phyloP scores from a whole-genome alignment of 2,329 filamentous ascomycete genomes.

The Phyllosticta citribraziliensis region DNA sequence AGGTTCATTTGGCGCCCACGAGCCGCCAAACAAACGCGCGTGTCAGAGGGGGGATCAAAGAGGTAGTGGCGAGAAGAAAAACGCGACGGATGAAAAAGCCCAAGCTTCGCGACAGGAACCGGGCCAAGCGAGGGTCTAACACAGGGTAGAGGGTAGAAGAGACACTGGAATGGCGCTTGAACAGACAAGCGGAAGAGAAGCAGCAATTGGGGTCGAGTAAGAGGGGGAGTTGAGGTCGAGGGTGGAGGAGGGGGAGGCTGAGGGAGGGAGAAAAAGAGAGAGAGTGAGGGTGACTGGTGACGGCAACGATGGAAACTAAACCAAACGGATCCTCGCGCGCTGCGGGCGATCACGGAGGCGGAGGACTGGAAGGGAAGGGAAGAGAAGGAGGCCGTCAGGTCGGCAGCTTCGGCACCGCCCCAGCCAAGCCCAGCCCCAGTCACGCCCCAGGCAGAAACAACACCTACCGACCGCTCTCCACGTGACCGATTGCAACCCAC shows the following conservation, averaged over 20 bases:
- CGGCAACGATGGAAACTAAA: background rate
- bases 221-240: background rate
- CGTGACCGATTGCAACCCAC: too few species aligned
- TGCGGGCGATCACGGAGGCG: background rate
- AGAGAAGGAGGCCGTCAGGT: too few species aligned
- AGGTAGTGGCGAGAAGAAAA: background rate
- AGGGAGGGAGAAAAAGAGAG: background rate
- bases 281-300: background rate
- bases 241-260: background rate
- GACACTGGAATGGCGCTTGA: too few species aligned
- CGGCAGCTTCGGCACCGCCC: too few species aligned
- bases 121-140: background rate
- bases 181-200: background rate
- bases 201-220: background rate
- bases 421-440: too few species aligned
- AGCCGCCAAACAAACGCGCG: slow-evolving; percentile 89
- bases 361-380: background rate
- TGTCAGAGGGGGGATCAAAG: slow-evolving; percentile 29
- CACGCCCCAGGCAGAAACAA: too few species aligned
- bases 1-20: slow-evolving; percentile 97
- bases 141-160: background rate
- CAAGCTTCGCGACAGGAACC: background rate
- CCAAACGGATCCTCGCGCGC: background rate
- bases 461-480: too few species aligned
- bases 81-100: background rate